Conservation (phyloP, 2,329 filamentous ascomycete species). For the Aspergillus proliferans region DNA sequence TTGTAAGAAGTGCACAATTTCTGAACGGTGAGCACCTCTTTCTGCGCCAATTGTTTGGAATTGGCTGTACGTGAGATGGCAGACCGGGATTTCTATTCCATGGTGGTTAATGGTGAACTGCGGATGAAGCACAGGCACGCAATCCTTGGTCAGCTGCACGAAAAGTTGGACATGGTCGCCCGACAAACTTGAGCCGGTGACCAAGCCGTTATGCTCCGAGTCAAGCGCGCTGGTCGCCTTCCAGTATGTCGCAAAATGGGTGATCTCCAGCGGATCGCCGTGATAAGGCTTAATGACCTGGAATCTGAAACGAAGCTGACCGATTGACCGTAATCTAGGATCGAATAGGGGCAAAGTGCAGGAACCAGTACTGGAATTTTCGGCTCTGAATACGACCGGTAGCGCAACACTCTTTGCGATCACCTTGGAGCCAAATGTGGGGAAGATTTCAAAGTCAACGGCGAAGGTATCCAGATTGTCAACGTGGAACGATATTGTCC, state of each 20-base stretch:
- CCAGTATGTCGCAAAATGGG: constrained; percentile 98
- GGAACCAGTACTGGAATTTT: constrained; percentile 66
- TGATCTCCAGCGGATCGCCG: constrained; percentile 88
- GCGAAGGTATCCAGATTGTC: constrained; percentile 89
- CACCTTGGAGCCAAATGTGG: constrained; percentile 93
- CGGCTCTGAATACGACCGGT: constrained; percentile 74
- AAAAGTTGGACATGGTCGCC: constrained; percentile 92
- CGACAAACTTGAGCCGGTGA: constrained; percentile 89
- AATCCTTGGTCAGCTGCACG: constrained; percentile 85
- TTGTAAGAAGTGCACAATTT: constrained; percentile 26
- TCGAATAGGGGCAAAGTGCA: constrained; percentile 90
- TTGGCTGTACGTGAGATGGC: constrained; percentile 64
- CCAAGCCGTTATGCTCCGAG: constrained; percentile 74
- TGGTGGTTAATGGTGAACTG: constrained; percentile 72
- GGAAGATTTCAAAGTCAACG: constrained; percentile 95
- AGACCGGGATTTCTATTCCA: constrained; percentile 74
- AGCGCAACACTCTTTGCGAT: constrained; percentile 93
- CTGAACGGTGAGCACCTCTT: constrained; percentile 22
- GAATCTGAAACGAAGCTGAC: constrained; percentile 87
- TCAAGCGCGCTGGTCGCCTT: constrained; percentile 94
- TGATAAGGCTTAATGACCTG: constrained; percentile 96
- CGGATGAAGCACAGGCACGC: constrained; percentile 80
- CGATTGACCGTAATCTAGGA: constrained; percentile 81
- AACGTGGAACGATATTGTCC: constrained; percentile 89
- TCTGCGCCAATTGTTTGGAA: constrained; percentile 41